Percentiles rank a stretch among this genome's conserved stretches.
These are phyloP conservation scores for Gynandropsis gynandra DNA, from an alignment of 345 rosid genomes.

Conservation along the genomic window DNA sequence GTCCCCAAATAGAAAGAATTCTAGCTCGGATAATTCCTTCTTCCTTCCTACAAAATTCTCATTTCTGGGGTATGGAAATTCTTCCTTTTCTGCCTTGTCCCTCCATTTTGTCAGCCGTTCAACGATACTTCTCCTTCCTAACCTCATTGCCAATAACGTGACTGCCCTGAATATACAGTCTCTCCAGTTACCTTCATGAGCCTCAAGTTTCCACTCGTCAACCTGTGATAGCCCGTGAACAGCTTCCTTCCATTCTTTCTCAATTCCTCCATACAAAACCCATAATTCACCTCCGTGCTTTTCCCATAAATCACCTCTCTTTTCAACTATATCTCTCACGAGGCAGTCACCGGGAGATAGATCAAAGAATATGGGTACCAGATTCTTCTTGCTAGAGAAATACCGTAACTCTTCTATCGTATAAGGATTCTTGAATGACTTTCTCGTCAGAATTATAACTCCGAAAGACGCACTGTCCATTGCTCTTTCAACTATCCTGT, in stretches of 20 bases:
- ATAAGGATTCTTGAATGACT: conserved; percentile 70
- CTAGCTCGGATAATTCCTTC: conserved; percentile 83
- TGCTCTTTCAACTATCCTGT: conserved; percentile 58
- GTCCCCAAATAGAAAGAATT: conserved; percentile 83
- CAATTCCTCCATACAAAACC: conserved; percentile 75
- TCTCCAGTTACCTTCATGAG: conserved; percentile 88
- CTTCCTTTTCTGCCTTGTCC: conserved; percentile 75
- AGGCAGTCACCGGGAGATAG: conserved; percentile 77
- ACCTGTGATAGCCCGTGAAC: conserved; percentile 55
- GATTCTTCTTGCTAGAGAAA: conserved; percentile 77
- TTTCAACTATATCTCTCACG: conserved; percentile 90
- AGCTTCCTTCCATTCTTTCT: conserved; percentile 94
- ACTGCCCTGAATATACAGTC: conserved; percentile 74
- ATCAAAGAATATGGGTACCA: conserved; percentile 87
- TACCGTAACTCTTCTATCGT: conserved; percentile 80
- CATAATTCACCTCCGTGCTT: conserved; percentile 84
- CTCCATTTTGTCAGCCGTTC: conserved; percentile 78
- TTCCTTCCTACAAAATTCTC: conserved; percentile 79
- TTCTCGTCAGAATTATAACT: conserved; percentile 65
- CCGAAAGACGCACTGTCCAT: conserved; percentile 90
- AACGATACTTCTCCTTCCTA: conserved; percentile 88
- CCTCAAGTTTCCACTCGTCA: conserved; percentile 90
- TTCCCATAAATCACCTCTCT: conserved; percentile 93
- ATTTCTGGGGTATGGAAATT: conserved; percentile 78
- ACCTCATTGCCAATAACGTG: conserved; percentile 56